Conservation (phyloP, 2,329 filamentous ascomycete species). For the Aspergillus tamarii region DNA sequence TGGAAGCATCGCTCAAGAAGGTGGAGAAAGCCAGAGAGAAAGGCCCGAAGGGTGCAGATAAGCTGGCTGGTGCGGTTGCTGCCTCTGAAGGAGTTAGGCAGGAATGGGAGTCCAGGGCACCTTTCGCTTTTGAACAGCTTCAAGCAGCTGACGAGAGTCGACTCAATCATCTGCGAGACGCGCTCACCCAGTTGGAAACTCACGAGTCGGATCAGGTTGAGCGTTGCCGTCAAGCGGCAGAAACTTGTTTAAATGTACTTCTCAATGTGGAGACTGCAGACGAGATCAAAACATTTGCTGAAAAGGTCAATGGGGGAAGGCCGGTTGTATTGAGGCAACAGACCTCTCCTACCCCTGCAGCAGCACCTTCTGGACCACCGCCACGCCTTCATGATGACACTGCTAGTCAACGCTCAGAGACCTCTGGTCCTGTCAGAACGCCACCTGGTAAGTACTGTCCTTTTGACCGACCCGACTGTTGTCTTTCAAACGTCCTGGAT, state of each 20-base stretch:
- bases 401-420: constrained; percentile 58
- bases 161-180: constrained; percentile 85
- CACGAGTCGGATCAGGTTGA: constrained; percentile 88
- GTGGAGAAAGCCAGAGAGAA: constrained; percentile 82
- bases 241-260: constrained; percentile 77
- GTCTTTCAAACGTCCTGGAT: background rate
- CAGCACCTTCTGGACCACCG: constrained; percentile 42
- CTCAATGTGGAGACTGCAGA: constrained; percentile 84
- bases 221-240: constrained; percentile 71
- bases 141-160: constrained; percentile 89
- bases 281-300: constrained; percentile 68
- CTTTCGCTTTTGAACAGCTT: constrained; percentile 90
- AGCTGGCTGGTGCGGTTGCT: constrained; percentile 73
- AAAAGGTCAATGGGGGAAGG: constrained; percentile 42
- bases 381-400: constrained; percentile 55
- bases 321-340: constrained; percentile 31
- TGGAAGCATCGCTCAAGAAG: constrained; percentile 82
- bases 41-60: constrained; percentile 71
- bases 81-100: constrained; percentile 76
- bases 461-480: background rate
- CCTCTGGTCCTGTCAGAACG: constrained; percentile 45
- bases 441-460: constrained; percentile 36
- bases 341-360: constrained; percentile 27
- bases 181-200: constrained; percentile 89
- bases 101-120: constrained; percentile 93